Percentiles rank a stretch among this genome's conserved stretches.
These are phyloP conservation scores for Puccinia novopanici DNA, from an alignment of 1,284 basidiomycete genomes.

Conservation along the genomic window DNA sequence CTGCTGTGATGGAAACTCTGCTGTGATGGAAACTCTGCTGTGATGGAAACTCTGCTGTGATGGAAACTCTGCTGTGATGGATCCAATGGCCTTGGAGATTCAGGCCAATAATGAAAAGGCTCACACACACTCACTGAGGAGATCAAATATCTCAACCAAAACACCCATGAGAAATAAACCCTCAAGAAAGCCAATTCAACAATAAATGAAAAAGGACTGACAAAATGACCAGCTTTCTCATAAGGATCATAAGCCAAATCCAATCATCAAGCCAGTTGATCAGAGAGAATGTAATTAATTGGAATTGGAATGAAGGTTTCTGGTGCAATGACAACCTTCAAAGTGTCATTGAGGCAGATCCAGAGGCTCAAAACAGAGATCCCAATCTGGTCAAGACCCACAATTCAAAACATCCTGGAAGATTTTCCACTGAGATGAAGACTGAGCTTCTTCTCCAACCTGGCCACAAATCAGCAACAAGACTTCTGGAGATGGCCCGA, in stretches of 20 bases:
- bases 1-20: too few relatives aligned
- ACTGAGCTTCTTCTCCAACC: too few relatives aligned
- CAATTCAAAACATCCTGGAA: neutral
- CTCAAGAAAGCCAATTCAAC: neutral
- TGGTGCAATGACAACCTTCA: neutral
- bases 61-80: neutral
- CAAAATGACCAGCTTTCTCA: neutral
- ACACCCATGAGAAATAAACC: neutral
- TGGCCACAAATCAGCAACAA: too few relatives aligned
- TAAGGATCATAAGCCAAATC: neutral
- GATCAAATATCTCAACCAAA: neutral
- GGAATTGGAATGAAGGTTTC: too few relatives aligned
- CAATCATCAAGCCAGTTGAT: constrained; percentile 9
- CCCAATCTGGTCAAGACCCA: neutral
- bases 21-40: too few relatives aligned
- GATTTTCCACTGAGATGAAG: too few relatives aligned
- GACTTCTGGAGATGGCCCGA: too few relatives aligned
- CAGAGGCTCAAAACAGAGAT: neutral
- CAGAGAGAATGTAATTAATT: neutral
- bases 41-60: too few relatives aligned
- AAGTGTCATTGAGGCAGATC: constrained; percentile 2
- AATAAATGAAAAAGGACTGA: neutral
- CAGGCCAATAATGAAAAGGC: neutral
- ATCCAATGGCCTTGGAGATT: neutral
- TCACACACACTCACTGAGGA: neutral